phyloP scores from a whole-genome alignment of 768 basidiomycete species.

The Suillus subluteus region DNA sequence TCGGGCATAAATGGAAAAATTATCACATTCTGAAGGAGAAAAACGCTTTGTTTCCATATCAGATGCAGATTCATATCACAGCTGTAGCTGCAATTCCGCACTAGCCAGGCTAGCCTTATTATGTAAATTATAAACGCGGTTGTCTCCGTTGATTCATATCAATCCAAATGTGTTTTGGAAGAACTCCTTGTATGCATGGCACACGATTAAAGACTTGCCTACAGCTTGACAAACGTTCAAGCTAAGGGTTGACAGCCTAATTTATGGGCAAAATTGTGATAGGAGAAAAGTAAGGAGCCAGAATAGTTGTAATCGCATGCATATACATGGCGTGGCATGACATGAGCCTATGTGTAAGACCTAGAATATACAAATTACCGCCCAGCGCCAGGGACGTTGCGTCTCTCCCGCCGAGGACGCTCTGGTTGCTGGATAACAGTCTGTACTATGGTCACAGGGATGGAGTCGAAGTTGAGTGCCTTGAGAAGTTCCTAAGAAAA shows the following conservation, averaged over 20 bases:
- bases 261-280: conserved; percentile 1
- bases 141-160: not conserved
- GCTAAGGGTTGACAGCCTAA: not conserved
- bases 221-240: not conserved
- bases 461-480: conserved; percentile 88
- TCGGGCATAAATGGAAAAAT: not conserved
- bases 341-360: conserved; percentile 11
- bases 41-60: not conserved
- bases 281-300: not conserved
- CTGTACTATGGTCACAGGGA: conserved; percentile 71
- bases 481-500: conserved; percentile 76
- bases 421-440: conserved; percentile 70
- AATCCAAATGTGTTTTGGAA: not conserved
- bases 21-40: not conserved
- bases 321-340: conserved; percentile 21
- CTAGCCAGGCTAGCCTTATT: not conserved
- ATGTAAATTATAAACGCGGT: not conserved
- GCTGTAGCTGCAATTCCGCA: not conserved
- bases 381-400: conserved; percentile 82
- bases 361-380: conserved; percentile 37
- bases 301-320: conserved; percentile 10
- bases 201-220: not conserved
- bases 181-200: not conserved
- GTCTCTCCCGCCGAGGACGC: conserved; percentile 75
- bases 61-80: not conserved